Evolutionary conservation across 441 rosid species (phyloP), one percentile per base, ranked within the genome.

Genomic region (Capsella rubella): DNA sequence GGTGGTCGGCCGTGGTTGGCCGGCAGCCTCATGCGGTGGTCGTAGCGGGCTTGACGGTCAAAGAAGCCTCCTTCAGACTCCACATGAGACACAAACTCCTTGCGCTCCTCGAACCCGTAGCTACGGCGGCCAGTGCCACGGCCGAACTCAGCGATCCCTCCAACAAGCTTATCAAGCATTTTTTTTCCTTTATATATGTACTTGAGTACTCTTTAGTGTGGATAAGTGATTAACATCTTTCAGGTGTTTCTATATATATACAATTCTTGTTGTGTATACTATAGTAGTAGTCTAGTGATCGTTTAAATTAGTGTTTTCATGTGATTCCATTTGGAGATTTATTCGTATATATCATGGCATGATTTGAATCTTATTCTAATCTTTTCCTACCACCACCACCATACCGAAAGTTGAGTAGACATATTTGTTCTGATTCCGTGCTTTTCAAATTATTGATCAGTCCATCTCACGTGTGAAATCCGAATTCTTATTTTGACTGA

Each of bases 341-440:
- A 37, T 62, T 35, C 12, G 14, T 54, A 7, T 4, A 8, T 52
- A 53, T 42, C 14, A 69, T 69, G 37, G 12, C 37, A 28, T 5
- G 12, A 57, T 49, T 47, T 76, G 76, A 70, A 76, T 76, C 76
- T n/a, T 56, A 71, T 76, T 76, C 80, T 70, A 16, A 16, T 16
- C n/a, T 70, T 57, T 42, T 50, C 31, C 31, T 65, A 76, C 71
- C 31, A 55, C 71, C 37, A 34, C 8, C 47, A 75, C 61, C 60
- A 54, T 29, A 70, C 79, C 79, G 71, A 76, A 76, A 76, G 79
- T 69, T 76, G 71, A 63, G 71, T 76, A 53, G 54, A 63, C 60
- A 63, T 18, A 9, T 63, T 62, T 69, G 40, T 76, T 76, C 75
- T 70, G 75, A 76, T 76, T 76, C 75, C 15, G n/a, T 63, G 47